These are phyloP conservation scores for Akebia trifoliata DNA, from an alignment of 164 flowering plant species.

Conservation along the genomic window DNA sequence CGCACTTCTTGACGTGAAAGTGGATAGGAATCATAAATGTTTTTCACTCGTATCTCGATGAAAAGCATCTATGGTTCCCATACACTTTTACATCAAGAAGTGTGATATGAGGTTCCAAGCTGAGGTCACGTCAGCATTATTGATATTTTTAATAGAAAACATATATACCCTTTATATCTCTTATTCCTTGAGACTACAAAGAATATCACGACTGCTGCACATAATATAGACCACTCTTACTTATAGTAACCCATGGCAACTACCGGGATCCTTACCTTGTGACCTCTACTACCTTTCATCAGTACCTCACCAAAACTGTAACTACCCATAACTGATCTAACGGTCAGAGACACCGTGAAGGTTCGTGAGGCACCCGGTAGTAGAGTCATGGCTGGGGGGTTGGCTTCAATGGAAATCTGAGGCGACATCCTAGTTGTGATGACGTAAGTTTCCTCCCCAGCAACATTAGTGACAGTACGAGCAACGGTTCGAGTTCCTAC, in stretches of 20 bases:
- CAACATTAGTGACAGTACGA: slow-evolving; percentile 83
- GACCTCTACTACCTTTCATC: slow-evolving; percentile 91
- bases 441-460: slow-evolving; percentile 72
- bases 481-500: slow-evolving; percentile 62
- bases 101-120: no score
- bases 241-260: slow-evolving; percentile 75
- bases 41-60: no score
- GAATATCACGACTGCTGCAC: slow-evolving; percentile 39
- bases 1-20: no score
- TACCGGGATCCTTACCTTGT: slow-evolving; percentile 89
- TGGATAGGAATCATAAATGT: no score
- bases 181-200: slow-evolving; percentile 60
- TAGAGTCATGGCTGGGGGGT: slow-evolving; percentile 88
- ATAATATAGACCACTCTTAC: slow-evolving; percentile 9
- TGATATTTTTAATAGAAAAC: background rate
- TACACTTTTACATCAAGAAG: no score
- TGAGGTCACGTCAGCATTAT: no score
- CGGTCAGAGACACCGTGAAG: slow-evolving; percentile 67
- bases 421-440: slow-evolving; percentile 74
- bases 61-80: no score
- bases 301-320: slow-evolving; percentile 84
- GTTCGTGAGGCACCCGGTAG: slow-evolving; percentile 57
- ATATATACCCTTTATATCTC: slow-evolving; percentile 13
- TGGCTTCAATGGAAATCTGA: slow-evolving; percentile 63
- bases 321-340: slow-evolving; percentile 59